Evolutionary conservation across 148 eudicot species (phyloP), one percentile per base, ranked within the genome.

Genomic region (Arctostaphylos glauca): DNA sequence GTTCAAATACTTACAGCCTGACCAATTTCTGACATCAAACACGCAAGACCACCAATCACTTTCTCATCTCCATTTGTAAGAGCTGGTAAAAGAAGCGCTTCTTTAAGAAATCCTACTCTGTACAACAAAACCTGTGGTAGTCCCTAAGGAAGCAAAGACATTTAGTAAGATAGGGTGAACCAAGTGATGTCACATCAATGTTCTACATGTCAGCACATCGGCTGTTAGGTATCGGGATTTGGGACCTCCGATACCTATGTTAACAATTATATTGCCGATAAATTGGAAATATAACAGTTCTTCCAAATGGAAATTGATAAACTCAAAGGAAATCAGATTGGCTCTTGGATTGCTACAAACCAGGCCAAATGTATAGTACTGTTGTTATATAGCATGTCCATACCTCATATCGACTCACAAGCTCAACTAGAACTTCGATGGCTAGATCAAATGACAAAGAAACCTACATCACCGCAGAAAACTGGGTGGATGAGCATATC

Each of bases 1-100:
- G 12, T 59, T 23, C 6, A 82, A 59, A 68, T 73, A 90, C 99
- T 94, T 91, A 96, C 99, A 66, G 99, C 95, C 87, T 96, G 99
- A 82, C 99, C 99, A 89, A 90, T 94, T 92, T 96, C 99, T 43
- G 99, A 94, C 97, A 96, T 88, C 89, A 96, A 89, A 86, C 94
- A 94, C 41, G 97, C 95, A 82, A 96, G 90, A 81, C 99, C 94
- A 87, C 92, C 82, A 54, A 96, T 86, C 71, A 89, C 89, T 88
- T 91, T 91, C 87, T 93, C 99, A 89, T 94, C 94, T 87, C 96
- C 90, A 83, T 88, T 88, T 77, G 87, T 77, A 88, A 96, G 92
- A 82, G 99, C 98, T 82, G 97, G 98, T 85, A 86, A 81, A 86
- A 96, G 97, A 91, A 94, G 92, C 82, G 64, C 94, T 86, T 96